These are phyloP conservation scores for Aschersonia sp. DNA, from an alignment of 2,329 filamentous ascomycete genomes.

Conservation along the genomic window DNA sequence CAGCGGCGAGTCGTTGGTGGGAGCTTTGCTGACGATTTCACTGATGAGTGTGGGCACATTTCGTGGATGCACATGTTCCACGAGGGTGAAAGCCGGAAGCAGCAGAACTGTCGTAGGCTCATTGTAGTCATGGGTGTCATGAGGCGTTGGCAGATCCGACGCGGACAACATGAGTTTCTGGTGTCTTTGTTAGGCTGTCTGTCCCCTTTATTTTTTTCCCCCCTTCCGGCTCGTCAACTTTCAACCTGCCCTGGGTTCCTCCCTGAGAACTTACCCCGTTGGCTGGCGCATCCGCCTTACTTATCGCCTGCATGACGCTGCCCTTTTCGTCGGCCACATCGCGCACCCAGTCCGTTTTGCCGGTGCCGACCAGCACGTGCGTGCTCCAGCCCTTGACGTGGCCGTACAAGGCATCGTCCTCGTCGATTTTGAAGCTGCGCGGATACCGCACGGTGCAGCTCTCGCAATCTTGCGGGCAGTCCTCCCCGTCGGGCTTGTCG, in stretches of 20 bases:
- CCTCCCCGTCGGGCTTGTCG: slow-evolving; percentile 66
- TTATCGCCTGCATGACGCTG: slow-evolving; percentile 68
- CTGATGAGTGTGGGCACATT: slow-evolving; percentile 58
- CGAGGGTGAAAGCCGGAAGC: slow-evolving; percentile 68
- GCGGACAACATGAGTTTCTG: slow-evolving; percentile 82
- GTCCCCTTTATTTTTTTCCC: not conserved
- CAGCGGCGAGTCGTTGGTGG: slow-evolving; percentile 60
- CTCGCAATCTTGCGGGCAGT: slow-evolving; percentile 77
- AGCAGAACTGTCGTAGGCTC: slow-evolving; percentile 68
- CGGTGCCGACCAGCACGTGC: slow-evolving; percentile 85
- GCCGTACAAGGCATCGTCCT: slow-evolving; percentile 68
- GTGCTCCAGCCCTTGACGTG: slow-evolving; percentile 77
- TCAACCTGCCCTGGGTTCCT: too few relatives aligned
- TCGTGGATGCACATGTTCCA: slow-evolving; percentile 71
- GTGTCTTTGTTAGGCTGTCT: not conserved
- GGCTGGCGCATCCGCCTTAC: slow-evolving; percentile 37
- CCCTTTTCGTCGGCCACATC: slow-evolving; percentile 81
- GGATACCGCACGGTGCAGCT: slow-evolving; percentile 71
- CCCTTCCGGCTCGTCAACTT: too few relatives aligned
- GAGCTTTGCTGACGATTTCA: slow-evolving; percentile 52
- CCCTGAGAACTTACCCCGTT: slow-evolving; percentile 46
- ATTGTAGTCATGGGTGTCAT: slow-evolving; percentile 45
- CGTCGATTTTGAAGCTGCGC: slow-evolving; percentile 55
- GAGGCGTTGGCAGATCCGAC: slow-evolving; percentile 75
- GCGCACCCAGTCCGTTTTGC: slow-evolving; percentile 86